Evolutionary conservation across 176 grass and related monocot genomes (phyloP), one percentile per base, ranked within the genome.

Genomic region (Phragmites australis): DNA sequence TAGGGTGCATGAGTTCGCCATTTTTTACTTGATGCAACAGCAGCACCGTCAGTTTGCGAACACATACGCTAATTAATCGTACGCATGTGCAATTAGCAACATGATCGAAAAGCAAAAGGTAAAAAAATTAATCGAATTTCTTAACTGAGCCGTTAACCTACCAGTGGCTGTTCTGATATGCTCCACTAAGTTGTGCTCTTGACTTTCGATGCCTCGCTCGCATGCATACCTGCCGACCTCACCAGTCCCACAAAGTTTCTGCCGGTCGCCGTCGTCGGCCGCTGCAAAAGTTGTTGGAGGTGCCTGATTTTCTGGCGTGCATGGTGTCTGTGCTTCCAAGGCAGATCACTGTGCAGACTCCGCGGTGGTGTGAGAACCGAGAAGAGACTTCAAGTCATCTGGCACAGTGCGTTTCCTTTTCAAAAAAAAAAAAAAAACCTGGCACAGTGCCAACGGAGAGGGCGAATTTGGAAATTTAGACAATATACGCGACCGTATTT

Each of bases 131-230:
- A 22, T 61, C 6, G 9, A 61, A 52, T 60, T 25, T 42, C 50
- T 55, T 55, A 1, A 34, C 5, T 19, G 26, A 11, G 70, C 47
- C 29, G 48, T 37, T 53, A 72, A 39, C 19, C 15, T 42, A 12
- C 2, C 41, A 75, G 3, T 25, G 17, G 17, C 7, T 34, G 11
- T 6, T 43, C 15, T 7, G 19, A 31, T 30, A 10, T 39, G 29
- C 46, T 51, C 46, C 61, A 50, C 46, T 52, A 52, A 52, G 60
- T 40, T 26, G 60, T 51, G 62, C 37, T 39, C 44, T 64, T 82
- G 80, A 82, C 68, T 82, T 73, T 0, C 68, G 43, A 39, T 40
- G 42, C 9, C 27, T 47, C 5, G 31, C 19, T 0, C n/a, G n/a
- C n/a, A n/a, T 37, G 51, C 32, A 9, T 49, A 14, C 18, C 72